Conservation (phyloP, 257 asterid genomes). For the Voacanga thouarsii region DNA sequence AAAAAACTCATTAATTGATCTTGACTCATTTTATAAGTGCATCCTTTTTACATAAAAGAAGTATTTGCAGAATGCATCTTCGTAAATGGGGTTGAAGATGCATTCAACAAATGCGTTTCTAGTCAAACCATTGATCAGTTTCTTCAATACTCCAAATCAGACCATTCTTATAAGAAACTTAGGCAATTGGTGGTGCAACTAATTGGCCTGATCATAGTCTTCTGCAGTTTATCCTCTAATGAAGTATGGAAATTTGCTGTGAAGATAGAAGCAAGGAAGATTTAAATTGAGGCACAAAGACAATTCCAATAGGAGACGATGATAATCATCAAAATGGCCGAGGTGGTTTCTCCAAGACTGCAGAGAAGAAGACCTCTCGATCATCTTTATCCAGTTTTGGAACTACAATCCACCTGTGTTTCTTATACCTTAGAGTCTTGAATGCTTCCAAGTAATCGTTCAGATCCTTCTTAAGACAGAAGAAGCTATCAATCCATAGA, state of each 20-base stretch:
- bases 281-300: neutral
- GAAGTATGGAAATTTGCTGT: neutral
- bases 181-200: too few species aligned
- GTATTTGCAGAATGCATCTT: too few species aligned
- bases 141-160: too few species aligned
- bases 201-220: too few species aligned
- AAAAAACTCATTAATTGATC: too few species aligned
- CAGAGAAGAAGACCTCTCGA: slow-evolving; percentile 61
- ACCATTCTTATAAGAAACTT: too few species aligned
- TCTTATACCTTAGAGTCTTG: slow-evolving; percentile 48
- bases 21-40: too few species aligned
- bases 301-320: neutral
- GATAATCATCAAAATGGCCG: slow-evolving; percentile 40
- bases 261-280: neutral
- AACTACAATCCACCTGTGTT: slow-evolving; percentile 52
- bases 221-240: too few species aligned
- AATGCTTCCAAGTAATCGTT: slow-evolving; percentile 48
- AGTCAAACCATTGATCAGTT: too few species aligned
- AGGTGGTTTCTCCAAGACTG: slow-evolving; percentile 65
- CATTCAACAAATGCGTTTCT: too few species aligned
- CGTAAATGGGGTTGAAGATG: too few species aligned
- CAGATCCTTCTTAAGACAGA: slow-evolving; percentile 56
- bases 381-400: slow-evolving; percentile 52
- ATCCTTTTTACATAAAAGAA: too few species aligned
- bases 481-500: slow-evolving; percentile 65